phyloP scores from a whole-genome alignment of 768 basidiomycete species.

The Tubosaeta brunneosetosa region DNA sequence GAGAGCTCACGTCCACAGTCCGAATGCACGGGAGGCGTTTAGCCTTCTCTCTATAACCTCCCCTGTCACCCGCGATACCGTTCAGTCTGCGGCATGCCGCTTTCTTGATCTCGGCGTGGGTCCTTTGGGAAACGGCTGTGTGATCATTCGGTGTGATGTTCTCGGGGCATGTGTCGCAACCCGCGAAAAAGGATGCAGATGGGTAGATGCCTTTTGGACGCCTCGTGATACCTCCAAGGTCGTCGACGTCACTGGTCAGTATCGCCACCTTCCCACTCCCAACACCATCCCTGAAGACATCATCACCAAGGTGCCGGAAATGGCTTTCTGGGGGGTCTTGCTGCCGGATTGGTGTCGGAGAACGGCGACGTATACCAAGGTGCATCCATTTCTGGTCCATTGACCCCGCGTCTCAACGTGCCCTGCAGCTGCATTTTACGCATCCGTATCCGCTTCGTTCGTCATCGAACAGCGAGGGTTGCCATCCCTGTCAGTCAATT shows the following conservation, averaged over 20 bases:
- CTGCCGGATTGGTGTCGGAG: constrained; percentile 60
- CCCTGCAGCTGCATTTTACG: constrained; percentile 61
- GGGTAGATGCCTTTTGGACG: constrained; percentile 77
- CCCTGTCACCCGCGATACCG: constrained; percentile 37
- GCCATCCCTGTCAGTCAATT: constrained; percentile 42
- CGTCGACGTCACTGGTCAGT: constrained; percentile 76
- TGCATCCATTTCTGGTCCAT: constrained; percentile 28
- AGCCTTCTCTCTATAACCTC: constrained; percentile 54
- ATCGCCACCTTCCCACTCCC: constrained; percentile 1
- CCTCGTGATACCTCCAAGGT: constrained; percentile 44
- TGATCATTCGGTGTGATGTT: constrained; percentile 72
- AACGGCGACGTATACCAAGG: constrained; percentile 64
- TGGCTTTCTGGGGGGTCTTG: constrained; percentile 79
- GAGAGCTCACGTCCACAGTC: constrained; percentile 40
- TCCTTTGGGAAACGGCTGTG: constrained; percentile 43
- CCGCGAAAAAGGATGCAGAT: constrained; percentile 38
- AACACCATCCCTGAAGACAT: constrained; percentile 2
- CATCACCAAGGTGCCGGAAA: constrained; percentile 74
- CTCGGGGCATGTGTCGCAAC: constrained; percentile 62
- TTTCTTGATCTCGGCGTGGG: constrained; percentile 64
- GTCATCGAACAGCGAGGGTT: constrained; percentile 78
- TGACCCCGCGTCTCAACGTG: constrained; percentile 13
- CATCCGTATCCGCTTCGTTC: constrained; percentile 77
- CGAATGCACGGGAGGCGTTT: constrained; percentile 84
- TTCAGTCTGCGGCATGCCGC: constrained; percentile 63